Percentiles rank a stretch among this genome's conserved stretches.
Evolutionary conservation across 441 rosid species (phyloP).

Genomic region (Sinapis alba): DNA sequence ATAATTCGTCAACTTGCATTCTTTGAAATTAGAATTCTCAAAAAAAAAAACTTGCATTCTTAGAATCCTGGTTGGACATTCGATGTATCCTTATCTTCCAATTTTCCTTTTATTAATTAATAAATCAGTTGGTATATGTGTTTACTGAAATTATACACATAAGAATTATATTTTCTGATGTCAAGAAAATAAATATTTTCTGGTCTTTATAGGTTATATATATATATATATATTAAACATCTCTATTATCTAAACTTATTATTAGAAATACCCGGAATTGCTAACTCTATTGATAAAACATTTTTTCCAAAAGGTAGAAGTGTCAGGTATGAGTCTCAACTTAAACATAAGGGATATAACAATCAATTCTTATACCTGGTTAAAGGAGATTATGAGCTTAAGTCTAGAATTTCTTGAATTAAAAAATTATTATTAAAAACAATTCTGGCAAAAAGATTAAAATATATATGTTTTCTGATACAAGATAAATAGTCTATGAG

Average conservation of each 20-base stretch:
- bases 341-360: too few species aligned
- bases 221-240: not conserved
- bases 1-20: slow-evolving; percentile 36
- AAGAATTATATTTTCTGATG: not conserved
- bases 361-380: too few species aligned
- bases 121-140: not conserved
- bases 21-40: too few species aligned
- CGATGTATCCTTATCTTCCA: slow-evolving; percentile 17
- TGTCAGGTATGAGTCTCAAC: too few species aligned
- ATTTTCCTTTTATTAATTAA: not conserved
- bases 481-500: not conserved
- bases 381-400: too few species aligned
- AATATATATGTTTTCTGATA: not conserved
- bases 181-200: too few species aligned
- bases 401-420: too few species aligned
- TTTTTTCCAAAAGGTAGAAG: too few species aligned
- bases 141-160: not conserved
- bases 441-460: not conserved
- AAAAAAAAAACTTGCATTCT: too few species aligned
- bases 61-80: not conserved
- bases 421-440: not conserved
- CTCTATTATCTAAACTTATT: not conserved
- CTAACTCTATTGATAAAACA: too few species aligned
- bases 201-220: not conserved
- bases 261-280: too few species aligned